A percentile compares a stretch with the other conserved stretches of the same genome.
Conservation (phyloP, 2,329 filamentous ascomycete species). For the Pseudogymnoascus sp. region DNA sequence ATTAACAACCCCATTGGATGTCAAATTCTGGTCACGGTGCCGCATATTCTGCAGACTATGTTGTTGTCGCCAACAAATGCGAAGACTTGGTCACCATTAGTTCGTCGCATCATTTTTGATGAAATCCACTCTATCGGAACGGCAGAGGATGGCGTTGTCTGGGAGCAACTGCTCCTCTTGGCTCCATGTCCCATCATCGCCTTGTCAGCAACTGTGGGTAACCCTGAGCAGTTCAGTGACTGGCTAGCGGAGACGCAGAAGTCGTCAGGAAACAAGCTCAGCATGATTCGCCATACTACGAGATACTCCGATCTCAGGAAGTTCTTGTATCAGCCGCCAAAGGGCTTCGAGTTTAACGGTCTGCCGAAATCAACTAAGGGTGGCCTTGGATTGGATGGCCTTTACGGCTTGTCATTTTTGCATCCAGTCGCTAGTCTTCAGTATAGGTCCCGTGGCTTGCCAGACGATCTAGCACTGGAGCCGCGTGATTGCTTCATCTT, state of each 20-base stretch:
- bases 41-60: constrained; percentile 73
- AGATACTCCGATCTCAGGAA: constrained; percentile 74
- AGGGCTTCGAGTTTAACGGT: constrained; percentile 31
- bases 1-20: constrained; percentile 66
- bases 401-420: constrained; percentile 38
- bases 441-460: constrained; percentile 52
- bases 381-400: constrained; percentile 33
- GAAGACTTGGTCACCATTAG: constrained; percentile 51
- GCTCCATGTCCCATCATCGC: constrained; percentile 71
- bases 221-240: constrained; percentile 57
- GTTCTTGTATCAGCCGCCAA: constrained; percentile 52
- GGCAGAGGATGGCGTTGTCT: constrained; percentile 64
- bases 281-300: constrained; percentile 58
- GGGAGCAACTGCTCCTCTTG: constrained; percentile 68
- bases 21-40: constrained; percentile 69
- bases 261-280: constrained; percentile 52
- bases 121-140: constrained; percentile 76
- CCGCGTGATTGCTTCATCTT: constrained; percentile 60
- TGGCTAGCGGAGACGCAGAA: constrained; percentile 61
- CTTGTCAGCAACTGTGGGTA: constrained; percentile 70
- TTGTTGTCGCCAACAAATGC: constrained; percentile 58
- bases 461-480: constrained; percentile 61
- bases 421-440: constrained; percentile 58
- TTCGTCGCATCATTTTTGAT: constrained; percentile 73
- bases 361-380: constrained; percentile 28